phyloP scores from a whole-genome alignment of 108 stramenopile genomes.

The Bacterosira constricta region DNA sequence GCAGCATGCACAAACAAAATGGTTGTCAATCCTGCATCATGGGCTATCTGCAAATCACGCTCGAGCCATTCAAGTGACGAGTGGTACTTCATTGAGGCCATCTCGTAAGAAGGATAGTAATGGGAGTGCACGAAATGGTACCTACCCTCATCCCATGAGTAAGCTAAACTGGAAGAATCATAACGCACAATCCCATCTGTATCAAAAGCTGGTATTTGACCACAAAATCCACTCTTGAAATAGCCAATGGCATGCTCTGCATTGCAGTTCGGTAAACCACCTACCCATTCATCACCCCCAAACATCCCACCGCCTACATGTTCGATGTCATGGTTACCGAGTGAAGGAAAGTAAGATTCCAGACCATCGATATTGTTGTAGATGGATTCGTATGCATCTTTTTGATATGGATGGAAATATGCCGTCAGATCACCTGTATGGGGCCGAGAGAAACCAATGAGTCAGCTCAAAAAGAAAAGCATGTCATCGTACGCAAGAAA shows the following conservation, averaged over 20 bases:
- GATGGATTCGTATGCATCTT: constrained; percentile 44
- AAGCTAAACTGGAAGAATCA: constrained; percentile 47
- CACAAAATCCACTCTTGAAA: constrained; percentile 42
- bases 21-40: constrained; percentile 34
- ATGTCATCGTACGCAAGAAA: background rate
- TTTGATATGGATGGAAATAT: constrained; percentile 54
- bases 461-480: background rate
- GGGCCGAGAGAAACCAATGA: too few species aligned
- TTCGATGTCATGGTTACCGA: constrained; percentile 55
- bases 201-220: constrained; percentile 40
- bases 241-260: constrained; percentile 45
- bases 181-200: constrained; percentile 40
- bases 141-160: constrained; percentile 51
- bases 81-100: constrained; percentile 36
- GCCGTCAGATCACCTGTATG: constrained; percentile 45
- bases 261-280: constrained; percentile 50
- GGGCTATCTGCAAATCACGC: constrained; percentile 39
- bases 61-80: constrained; percentile 49
- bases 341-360: constrained; percentile 41
- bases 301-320: constrained; percentile 47
- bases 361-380: constrained; percentile 45
- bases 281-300: constrained; percentile 51
- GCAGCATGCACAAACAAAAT: constrained; percentile 47
- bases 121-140: constrained; percentile 53
- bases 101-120: constrained; percentile 52